Evolutionary conservation across 1,284 basidiomycete species (phyloP).

Genomic region (Heliocybe sulcata): DNA sequence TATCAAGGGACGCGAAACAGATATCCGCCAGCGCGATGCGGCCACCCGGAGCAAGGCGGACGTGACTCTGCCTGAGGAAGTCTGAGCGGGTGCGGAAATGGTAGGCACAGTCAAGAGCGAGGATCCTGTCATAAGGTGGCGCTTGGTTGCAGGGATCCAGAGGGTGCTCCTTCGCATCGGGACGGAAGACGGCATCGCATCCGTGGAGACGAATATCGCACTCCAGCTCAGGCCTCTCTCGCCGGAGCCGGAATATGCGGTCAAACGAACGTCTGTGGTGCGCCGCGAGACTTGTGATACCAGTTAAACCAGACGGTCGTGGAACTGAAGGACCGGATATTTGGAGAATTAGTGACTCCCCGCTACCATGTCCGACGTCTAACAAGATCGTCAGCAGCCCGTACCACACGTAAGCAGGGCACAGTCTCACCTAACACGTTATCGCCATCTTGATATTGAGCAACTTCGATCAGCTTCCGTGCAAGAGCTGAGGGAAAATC

Average conservation of each 20-base stretch:
- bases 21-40: conserved; percentile 61
- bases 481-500: conserved; percentile 39
- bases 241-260: conserved; percentile 26
- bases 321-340: conserved; percentile 36
- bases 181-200: conserved; percentile 45
- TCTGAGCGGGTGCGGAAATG: conserved; percentile 49
- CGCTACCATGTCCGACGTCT: conserved; percentile 65
- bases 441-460: conserved; percentile 29
- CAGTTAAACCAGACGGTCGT: conserved; percentile 41
- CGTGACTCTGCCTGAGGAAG: conserved; percentile 42
- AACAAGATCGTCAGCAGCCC: background rate
- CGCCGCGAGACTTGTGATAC: conserved; percentile 49
- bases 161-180: conserved; percentile 27
- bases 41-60: conserved; percentile 41
- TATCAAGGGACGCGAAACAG: conserved; percentile 28
- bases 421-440: conserved; percentile 43
- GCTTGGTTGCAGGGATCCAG: conserved; percentile 23
- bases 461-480: conserved; percentile 38
- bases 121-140: conserved; percentile 34
- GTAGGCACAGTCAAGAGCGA: conserved; percentile 67
- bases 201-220: conserved; percentile 25
- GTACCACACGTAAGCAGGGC: background rate
- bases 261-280: conserved; percentile 42
- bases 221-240: conserved; percentile 4
- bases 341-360: conserved; percentile 57